These are phyloP conservation scores for Scalesia atractyloides DNA, from an alignment of 129 eudicot species.

Conservation along the genomic window DNA sequence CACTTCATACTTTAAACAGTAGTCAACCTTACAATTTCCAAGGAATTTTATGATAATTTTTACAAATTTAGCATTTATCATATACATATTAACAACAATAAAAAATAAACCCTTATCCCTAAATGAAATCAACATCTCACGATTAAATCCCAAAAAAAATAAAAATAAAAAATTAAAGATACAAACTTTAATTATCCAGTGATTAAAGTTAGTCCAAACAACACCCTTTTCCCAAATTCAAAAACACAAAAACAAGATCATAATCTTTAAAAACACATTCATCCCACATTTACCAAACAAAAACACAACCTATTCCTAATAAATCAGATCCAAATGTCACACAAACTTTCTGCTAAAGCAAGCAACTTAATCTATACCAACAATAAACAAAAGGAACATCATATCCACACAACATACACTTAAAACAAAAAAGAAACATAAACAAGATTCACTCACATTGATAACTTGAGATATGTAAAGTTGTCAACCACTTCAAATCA, in stretches of 20 bases:
- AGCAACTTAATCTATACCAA: slow-evolving; percentile 23
- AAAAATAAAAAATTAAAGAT: too few relatives aligned
- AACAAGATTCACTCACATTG: slow-evolving; percentile 30
- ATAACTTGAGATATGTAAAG: slow-evolving; percentile 26
- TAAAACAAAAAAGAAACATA: slow-evolving; percentile 6
- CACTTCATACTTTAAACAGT: slow-evolving; percentile 1
- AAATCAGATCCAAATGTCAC: slow-evolving; percentile 19
- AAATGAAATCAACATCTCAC: slow-evolving; percentile 13
- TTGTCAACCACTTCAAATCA: slow-evolving; percentile 16
- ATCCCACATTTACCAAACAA: slow-evolving; percentile 26
- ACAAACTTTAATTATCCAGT: background rate
- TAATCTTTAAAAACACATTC: slow-evolving; percentile 17
- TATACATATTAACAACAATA: background rate
- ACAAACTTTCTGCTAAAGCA: slow-evolving; percentile 8
- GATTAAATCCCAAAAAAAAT: background rate
- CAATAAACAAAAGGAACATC: slow-evolving; percentile 17
- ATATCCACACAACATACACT: slow-evolving; percentile 10
- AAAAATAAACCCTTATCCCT: slow-evolving; percentile 26
- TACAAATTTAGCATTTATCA: background rate
- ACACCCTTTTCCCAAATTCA: slow-evolving; percentile 16
- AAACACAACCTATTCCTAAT: background rate
- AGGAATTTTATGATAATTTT: slow-evolving; percentile 21
- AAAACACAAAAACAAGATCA: slow-evolving; percentile 21
- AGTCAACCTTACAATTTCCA: slow-evolving; percentile 16
- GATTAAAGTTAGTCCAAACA: slow-evolving; percentile 11